A percentile compares a stretch with the other conserved stretches of the same genome.
phyloP scores from a whole-genome alignment of 2,329 filamentous ascomycete genomes.

The Coniella lustricola region DNA sequence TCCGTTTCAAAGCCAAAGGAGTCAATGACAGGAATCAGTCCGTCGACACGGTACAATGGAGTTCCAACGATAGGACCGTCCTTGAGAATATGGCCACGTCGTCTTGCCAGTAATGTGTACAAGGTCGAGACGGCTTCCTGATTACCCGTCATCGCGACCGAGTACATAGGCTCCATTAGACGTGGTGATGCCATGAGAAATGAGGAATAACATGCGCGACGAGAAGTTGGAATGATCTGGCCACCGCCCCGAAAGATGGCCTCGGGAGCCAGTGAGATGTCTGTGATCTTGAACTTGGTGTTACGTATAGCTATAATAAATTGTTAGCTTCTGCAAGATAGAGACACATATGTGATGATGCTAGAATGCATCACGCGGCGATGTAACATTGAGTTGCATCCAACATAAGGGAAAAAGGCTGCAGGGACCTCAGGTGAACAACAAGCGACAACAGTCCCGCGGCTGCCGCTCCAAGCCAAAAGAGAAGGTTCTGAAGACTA shows the following conservation, averaged over 20 bases:
- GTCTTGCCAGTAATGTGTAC: conserved; percentile 84
- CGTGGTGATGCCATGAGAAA: conserved; percentile 96
- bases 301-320: conserved; percentile 73
- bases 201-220: conserved; percentile 87
- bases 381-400: not conserved
- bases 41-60: conserved; percentile 84
- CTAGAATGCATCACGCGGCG: too few relatives aligned
- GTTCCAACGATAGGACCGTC: conserved; percentile 92
- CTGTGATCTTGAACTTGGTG: conserved; percentile 93
- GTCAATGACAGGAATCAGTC: conserved; percentile 91
- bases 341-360: not conserved
- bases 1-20: conserved; percentile 98
- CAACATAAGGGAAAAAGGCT: conserved; percentile 4
- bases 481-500: not conserved
- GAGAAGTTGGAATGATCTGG: conserved; percentile 92
- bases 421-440: conserved; percentile 6
- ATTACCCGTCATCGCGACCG: conserved; percentile 85
- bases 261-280: conserved; percentile 77
- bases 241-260: conserved; percentile 93
- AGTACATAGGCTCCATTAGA: conserved; percentile 94
- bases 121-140: conserved; percentile 81
- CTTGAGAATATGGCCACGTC: conserved; percentile 87
- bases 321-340: conserved; percentile 6
- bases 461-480: conserved; percentile 3
- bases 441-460: conserved; percentile 10